phyloP scores from a whole-genome alignment of 2,329 filamentous ascomycete genomes.

The Phialemoniopsis sp. region DNA sequence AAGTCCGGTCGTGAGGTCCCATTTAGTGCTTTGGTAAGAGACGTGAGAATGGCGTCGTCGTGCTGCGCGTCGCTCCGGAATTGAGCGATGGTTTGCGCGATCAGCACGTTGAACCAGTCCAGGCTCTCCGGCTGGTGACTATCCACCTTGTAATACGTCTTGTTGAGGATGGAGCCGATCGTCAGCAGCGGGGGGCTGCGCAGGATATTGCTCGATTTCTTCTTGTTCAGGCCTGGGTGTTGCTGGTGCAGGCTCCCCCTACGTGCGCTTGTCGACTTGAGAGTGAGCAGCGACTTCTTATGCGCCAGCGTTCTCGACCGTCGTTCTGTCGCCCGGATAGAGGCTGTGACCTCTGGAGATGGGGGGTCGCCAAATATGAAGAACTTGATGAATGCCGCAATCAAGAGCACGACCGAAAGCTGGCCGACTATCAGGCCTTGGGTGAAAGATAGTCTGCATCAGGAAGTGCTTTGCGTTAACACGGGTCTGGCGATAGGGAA shows the following conservation, averaged over 20 bases:
- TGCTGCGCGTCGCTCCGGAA: conserved; percentile 89
- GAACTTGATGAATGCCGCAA: conserved; percentile 97
- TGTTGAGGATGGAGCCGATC: conserved; percentile 89
- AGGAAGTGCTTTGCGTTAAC: conserved; percentile 1
- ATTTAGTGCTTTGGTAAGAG: conserved; percentile 81
- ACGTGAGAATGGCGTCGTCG: conserved; percentile 83
- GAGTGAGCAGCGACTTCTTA: conserved; percentile 66
- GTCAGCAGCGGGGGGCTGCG: conserved; percentile 72
- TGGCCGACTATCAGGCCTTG: conserved; percentile 92
- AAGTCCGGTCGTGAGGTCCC: conserved; percentile 84
- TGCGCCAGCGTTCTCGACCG: conserved; percentile 72
- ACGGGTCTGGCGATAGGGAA: conserved; percentile 3
- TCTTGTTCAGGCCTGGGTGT: conserved; percentile 44
- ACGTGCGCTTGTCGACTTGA: conserved; percentile 41
- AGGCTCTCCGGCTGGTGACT: conserved; percentile 94
- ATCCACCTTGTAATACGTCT: conserved; percentile 96
- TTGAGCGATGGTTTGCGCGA: conserved; percentile 95
- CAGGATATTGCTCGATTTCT: conserved; percentile 69
- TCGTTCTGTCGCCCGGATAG: conserved; percentile 70
- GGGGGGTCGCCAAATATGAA: conserved; percentile 98
- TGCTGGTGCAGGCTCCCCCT: conserved; percentile 24
- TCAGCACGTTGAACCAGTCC: conserved; percentile 98
- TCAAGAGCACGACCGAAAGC: conserved; percentile 82
- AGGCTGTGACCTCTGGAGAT: conserved; percentile 74
- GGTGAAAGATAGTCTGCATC: conserved; percentile 79